These are phyloP conservation scores for Didymella pomorum DNA, from an alignment of 2,329 filamentous ascomycete species.

Conservation along the genomic window DNA sequence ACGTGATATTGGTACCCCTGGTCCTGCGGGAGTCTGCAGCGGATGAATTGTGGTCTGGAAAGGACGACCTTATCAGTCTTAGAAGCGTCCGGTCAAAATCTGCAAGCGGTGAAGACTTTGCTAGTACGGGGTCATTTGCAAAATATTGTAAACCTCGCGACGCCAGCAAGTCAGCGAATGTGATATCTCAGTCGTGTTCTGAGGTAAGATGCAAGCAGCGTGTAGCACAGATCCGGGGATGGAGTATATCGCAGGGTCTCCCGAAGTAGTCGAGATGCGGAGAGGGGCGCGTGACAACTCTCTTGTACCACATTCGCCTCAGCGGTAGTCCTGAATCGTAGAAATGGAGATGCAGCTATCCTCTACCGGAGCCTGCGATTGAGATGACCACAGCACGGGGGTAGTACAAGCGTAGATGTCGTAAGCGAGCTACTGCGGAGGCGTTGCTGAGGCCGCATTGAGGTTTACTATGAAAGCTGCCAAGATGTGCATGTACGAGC, in stretches of 20 bases:
- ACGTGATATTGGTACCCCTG: neutral
- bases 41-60: neutral
- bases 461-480: neutral
- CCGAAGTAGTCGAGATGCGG: conserved; percentile 8
- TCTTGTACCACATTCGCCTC: conserved; percentile 9
- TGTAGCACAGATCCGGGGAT: conserved; percentile 19
- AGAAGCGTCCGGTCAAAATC: conserved; percentile 18
- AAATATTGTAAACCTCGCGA: conserved; percentile 5
- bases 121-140: conserved; percentile 12
- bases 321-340: conserved; percentile 9
- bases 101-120: conserved; percentile 24
- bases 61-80: conserved; percentile 15
- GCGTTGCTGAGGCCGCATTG: neutral
- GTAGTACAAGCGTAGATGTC: conserved; percentile 6
- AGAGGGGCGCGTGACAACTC: conserved; percentile 12
- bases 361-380: neutral
- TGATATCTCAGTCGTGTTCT: neutral
- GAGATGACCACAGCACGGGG: neutral
- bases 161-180: conserved; percentile 6
- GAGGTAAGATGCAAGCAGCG: conserved; percentile 21
- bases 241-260: conserved; percentile 2
- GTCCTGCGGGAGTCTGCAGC: conserved; percentile 8
- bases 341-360: neutral
- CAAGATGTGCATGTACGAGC: neutral
- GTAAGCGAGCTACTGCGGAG: neutral